These are phyloP conservation scores for Dictyostelium intermedium DNA, from an alignment of 78 protist genomes.

Conservation along the genomic window DNA sequence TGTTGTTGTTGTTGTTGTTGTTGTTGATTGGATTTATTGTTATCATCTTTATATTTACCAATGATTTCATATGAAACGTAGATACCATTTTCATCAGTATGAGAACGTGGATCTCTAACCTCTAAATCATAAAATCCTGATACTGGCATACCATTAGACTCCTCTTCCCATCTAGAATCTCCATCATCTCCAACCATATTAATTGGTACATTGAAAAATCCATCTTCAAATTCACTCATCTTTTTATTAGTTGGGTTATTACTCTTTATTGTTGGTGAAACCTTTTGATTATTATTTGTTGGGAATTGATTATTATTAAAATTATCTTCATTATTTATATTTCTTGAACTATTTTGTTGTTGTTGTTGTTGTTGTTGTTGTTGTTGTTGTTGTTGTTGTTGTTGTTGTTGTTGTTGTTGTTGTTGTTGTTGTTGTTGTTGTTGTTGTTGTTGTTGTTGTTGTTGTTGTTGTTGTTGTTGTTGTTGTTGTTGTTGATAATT, in stretches of 20 bases:
- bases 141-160: constrained; percentile 20
- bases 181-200: constrained; percentile 50
- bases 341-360: neutral
- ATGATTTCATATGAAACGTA: constrained; percentile 24
- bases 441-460: neutral
- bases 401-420: neutral
- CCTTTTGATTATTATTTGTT: neutral
- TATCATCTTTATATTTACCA: constrained; percentile 51
- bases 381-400: neutral
- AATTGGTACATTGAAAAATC: constrained; percentile 22
- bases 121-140: constrained; percentile 64
- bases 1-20: neutral
- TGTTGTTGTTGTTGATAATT: neutral
- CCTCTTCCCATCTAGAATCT: constrained; percentile 50
- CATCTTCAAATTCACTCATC: constrained; percentile 26
- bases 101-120: constrained; percentile 54
- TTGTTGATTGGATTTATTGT: neutral
- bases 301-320: neutral
- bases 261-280: neutral
- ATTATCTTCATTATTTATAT: neutral
- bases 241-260: neutral
- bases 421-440: neutral
- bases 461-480: neutral
- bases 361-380: neutral
- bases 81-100: constrained; percentile 13